phyloP scores from a whole-genome alignment of 139 green algal species.

The Monoraphidium neglectum region DNA sequence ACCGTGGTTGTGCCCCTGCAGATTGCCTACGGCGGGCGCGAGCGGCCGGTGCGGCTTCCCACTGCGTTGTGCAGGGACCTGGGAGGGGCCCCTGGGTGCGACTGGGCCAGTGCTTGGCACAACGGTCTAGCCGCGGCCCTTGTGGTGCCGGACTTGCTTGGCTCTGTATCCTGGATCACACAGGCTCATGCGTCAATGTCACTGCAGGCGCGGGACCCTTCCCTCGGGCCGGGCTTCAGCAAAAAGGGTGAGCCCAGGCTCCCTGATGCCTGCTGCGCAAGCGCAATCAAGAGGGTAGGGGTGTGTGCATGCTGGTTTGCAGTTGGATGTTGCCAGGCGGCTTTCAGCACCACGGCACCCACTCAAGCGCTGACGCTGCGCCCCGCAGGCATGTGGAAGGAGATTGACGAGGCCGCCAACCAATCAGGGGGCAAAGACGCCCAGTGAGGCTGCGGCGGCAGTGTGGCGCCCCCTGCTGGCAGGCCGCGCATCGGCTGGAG shows the following conservation, averaged over 20 bases:
- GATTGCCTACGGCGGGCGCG: slow-evolving; percentile 22
- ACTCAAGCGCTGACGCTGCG: not conserved
- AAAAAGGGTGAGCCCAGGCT: not conserved
- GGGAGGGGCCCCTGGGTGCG: not conserved
- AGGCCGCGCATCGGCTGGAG: no score
- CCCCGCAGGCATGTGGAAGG: slow-evolving; percentile 29
- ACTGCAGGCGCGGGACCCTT: not conserved
- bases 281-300: no score
- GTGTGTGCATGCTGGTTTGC: no score
- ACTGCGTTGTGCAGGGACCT: not conserved
- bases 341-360: not conserved
- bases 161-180: no score
- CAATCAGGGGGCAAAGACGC: not conserved
- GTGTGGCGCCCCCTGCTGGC: no score
- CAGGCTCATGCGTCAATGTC: no score
- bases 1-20: slow-evolving; percentile 38
- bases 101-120: not conserved
- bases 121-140: no score
- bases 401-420: slow-evolving; percentile 8
- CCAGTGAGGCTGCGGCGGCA: no score
- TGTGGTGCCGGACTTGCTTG: no score
- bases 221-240: not conserved
- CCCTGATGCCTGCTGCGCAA: no score
- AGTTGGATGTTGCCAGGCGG: no score
- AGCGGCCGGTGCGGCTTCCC: slow-evolving; percentile 5